Conservation (phyloP, 345 rosid genomes). For the Citrus australasica region DNA sequence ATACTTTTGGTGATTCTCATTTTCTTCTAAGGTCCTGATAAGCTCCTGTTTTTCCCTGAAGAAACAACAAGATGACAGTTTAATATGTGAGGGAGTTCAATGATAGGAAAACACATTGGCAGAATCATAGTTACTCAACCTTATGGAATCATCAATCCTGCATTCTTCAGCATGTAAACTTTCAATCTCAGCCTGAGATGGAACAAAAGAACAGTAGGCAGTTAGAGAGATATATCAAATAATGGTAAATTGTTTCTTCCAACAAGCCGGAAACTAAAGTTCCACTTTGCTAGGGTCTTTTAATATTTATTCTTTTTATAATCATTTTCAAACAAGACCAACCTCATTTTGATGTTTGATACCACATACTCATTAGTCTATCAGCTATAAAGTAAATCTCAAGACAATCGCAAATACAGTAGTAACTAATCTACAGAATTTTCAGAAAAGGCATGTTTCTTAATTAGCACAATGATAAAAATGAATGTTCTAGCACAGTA, state of each 20-base stretch:
- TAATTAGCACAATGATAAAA: too few species aligned
- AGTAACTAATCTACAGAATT: not conserved
- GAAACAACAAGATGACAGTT: conserved; percentile 22
- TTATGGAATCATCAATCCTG: conserved; percentile 56
- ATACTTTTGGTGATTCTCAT: conserved; percentile 46
- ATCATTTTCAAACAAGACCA: not conserved
- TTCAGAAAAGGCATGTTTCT: not conserved
- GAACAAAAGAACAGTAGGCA: not conserved
- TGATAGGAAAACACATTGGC: not conserved
- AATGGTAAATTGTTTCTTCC: not conserved
- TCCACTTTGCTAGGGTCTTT: not conserved
- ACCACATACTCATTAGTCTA: not conserved
- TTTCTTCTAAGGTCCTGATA: conserved; percentile 47
- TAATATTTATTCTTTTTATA: not conserved
- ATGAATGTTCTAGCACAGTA: too few species aligned
- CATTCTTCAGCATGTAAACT: conserved; percentile 45
- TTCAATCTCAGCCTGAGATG: conserved; percentile 53
- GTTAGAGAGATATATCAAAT: not conserved
- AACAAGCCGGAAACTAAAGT: not conserved
- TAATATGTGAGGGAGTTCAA: conserved; percentile 12
- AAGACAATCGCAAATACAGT: not conserved
- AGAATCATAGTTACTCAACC: conserved; percentile 37
- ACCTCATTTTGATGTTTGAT: not conserved
- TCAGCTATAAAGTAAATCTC: not conserved
- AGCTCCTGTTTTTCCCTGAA: conserved; percentile 55